phyloP scores from a whole-genome alignment of 2,329 filamentous ascomycete genomes.

The Alternaria ethzedia region DNA sequence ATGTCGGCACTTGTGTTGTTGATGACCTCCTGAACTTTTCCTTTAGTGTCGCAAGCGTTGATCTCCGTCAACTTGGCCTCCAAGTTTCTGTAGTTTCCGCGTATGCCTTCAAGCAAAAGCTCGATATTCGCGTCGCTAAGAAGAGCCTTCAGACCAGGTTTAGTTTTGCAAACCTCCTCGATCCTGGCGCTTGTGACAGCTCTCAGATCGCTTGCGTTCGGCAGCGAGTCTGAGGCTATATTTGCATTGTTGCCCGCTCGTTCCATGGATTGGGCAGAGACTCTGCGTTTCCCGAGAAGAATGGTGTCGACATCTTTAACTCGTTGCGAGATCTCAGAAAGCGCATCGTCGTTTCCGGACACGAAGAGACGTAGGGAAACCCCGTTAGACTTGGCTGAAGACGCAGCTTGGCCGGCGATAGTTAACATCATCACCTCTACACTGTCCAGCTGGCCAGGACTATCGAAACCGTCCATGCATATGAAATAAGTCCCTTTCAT shows the following conservation, averaged over 20 bases:
- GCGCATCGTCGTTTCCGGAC: not conserved
- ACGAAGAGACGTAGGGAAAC: not conserved
- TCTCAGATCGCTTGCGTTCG: constrained; percentile 8
- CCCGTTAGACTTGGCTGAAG: not conserved
- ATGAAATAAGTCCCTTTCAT: constrained; percentile 24
- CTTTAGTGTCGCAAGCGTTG: constrained; percentile 20
- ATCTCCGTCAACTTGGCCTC: constrained; percentile 22
- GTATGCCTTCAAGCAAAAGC: constrained; percentile 14
- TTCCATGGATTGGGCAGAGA: not conserved
- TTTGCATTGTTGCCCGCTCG: not conserved
- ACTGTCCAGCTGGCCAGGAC: not conserved
- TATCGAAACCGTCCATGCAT: constrained; percentile 17
- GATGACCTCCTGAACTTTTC: constrained; percentile 18
- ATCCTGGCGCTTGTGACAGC: constrained; percentile 10
- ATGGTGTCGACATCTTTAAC: not conserved
- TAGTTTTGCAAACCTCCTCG: constrained; percentile 5
- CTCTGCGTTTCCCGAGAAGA: not conserved
- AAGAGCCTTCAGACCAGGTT: constrained; percentile 16
- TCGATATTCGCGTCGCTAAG: constrained; percentile 17
- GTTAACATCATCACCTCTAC: not conserved
- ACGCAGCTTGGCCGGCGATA: not conserved
- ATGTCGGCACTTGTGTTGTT: constrained; percentile 12
- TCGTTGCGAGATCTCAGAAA: not conserved
- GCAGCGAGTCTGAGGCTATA: not conserved
- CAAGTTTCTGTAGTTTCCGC: constrained; percentile 13